Evolutionary conservation across 1,284 basidiomycete genomes (phyloP).

Genomic region (Paramarasmius palmivorus): DNA sequence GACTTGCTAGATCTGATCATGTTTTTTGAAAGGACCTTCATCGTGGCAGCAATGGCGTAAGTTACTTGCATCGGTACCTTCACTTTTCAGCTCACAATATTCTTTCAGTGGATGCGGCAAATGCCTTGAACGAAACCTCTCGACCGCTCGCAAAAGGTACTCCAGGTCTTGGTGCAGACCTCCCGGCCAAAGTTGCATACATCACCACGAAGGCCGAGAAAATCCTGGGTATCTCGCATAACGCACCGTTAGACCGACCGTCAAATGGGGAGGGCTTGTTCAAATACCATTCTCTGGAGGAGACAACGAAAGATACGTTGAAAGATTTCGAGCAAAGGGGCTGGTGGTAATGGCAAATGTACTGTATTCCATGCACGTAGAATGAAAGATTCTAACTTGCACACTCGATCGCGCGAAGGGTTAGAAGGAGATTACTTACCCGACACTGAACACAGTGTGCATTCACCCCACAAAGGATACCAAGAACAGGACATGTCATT

Average conservation of each 20-base stretch:
- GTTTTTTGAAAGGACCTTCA: too few species aligned
- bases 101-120: constrained; percentile 28
- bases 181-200: not conserved
- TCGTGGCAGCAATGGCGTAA: constrained; percentile 33
- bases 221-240: constrained; percentile 10
- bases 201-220: constrained; percentile 7
- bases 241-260: too few species aligned
- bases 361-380: too few species aligned
- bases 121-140: constrained; percentile 26
- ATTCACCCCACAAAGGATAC: too few species aligned
- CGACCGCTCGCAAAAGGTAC: not conserved
- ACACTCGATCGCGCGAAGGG: too few species aligned
- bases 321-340: constrained; percentile 13
- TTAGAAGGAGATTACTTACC: too few species aligned
- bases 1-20: too few species aligned
- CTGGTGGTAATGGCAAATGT: too few species aligned
- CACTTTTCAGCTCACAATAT: constrained; percentile 4
- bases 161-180: not conserved
- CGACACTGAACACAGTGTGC: too few species aligned
- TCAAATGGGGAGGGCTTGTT: not conserved
- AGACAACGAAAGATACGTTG: constrained; percentile 15
- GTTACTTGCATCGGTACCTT: constrained; percentile 12
- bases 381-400: too few species aligned
- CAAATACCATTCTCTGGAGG: constrained; percentile 14
- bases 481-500: too few species aligned